These are phyloP conservation scores for Excoecaria agallocha DNA, from an alignment of 345 rosid species.

Conservation along the genomic window DNA sequence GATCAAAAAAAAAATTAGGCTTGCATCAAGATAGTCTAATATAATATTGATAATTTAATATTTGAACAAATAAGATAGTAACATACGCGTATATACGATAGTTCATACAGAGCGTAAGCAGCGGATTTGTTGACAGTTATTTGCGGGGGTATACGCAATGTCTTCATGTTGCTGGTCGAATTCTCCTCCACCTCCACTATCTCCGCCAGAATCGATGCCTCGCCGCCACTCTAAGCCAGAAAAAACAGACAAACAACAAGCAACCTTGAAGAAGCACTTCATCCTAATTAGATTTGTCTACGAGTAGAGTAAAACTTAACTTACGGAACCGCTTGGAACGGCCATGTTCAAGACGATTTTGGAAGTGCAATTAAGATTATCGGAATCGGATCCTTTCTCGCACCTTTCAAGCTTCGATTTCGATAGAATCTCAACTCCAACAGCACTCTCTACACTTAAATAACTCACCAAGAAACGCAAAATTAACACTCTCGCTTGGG, in stretches of 20 bases:
- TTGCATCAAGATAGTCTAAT: not conserved
- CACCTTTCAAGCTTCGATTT: slow-evolving; percentile 64
- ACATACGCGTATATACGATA: slow-evolving; percentile 63
- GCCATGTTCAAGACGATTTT: slow-evolving; percentile 63
- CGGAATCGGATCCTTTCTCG: slow-evolving; percentile 40
- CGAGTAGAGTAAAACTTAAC: not conserved
- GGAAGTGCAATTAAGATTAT: slow-evolving; percentile 45
- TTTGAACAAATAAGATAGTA: not conserved
- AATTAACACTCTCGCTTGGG: not conserved
- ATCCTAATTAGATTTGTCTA: not conserved
- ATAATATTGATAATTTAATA: not conserved
- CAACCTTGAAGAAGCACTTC: not conserved
- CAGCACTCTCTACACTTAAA: not conserved
- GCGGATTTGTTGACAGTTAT: slow-evolving; percentile 73
- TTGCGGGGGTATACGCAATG: slow-evolving; percentile 74
- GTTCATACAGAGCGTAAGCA: slow-evolving; percentile 75
- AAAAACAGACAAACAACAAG: not conserved
- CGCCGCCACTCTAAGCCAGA: slow-evolving; percentile 64
- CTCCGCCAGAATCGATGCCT: slow-evolving; percentile 85
- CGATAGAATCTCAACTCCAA: slow-evolving; percentile 50
- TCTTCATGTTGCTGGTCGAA: slow-evolving; percentile 63
- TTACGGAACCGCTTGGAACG: slow-evolving; percentile 67
- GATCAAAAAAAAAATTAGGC: not conserved
- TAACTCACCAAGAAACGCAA: not conserved
- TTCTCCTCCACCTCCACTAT: slow-evolving; percentile 94